A percentile compares a stretch with the other conserved stretches of the same genome.
Evolutionary conservation across 1,139 yeast species (phyloP).

Genomic region (Saccharomycopsis phalli): DNA sequence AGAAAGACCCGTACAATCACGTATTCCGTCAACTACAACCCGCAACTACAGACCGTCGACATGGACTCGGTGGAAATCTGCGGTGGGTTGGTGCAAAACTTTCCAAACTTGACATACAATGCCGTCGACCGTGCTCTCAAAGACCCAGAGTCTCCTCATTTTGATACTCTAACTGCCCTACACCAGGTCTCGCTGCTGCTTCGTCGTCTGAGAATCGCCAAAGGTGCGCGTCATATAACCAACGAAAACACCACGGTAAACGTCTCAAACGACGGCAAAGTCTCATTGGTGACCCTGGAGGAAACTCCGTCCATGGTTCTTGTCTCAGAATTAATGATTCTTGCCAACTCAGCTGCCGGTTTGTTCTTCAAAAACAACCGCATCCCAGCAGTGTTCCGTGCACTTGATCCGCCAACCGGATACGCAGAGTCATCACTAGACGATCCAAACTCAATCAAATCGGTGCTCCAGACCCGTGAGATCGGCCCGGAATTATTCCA

Average conservation of each 20-base stretch:
- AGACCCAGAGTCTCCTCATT: conserved; percentile 4
- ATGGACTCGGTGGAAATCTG: conserved; percentile 28
- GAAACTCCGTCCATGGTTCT: conserved; percentile 40
- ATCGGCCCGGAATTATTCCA: conserved; percentile 19
- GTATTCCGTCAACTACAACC: conserved; percentile 34
- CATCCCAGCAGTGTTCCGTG: conserved; percentile 52
- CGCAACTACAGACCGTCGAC: conserved; percentile 27
- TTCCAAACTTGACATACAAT: conserved; percentile 42
- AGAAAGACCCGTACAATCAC: conserved; percentile 40
- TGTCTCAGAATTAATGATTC: conserved; percentile 78
- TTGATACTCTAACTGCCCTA: conserved; percentile 30
- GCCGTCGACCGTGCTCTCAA: conserved; percentile 37
- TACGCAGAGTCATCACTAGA: conserved; percentile 20
- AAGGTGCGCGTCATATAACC: conserved; percentile 31
- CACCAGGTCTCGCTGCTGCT: conserved; percentile 29
- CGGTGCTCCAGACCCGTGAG: conserved; percentile 17
- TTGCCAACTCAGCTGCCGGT: conserved; percentile 62
- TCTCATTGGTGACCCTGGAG: conserved; percentile 11
- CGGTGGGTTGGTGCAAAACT: conserved; percentile 35
- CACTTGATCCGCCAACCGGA: conserved; percentile 33
- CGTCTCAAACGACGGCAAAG: conserved; percentile 24
- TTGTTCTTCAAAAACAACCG: conserved; percentile 35
- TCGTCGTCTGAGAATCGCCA: conserved; percentile 27
- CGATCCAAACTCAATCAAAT: conserved; percentile 22
- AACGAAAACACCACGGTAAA: conserved; percentile 16